Base-by-base conservation (phyloP, 805 yeast species). In the Yarrowia sp. region DNA sequence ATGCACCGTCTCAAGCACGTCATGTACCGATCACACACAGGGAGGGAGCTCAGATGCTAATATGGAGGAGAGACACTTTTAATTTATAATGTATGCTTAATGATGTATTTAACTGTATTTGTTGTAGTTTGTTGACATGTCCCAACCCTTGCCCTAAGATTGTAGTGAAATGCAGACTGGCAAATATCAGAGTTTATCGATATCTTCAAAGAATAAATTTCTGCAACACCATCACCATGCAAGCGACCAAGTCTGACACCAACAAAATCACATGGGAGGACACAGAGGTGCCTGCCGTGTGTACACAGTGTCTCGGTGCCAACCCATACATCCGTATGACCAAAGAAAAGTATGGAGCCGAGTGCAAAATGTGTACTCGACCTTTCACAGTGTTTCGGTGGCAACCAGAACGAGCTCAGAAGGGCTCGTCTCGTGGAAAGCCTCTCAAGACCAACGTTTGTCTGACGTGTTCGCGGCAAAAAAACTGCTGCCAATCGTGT, bases 401-500 rank as follows among this genome's bases (percentile, higher is more conserved):
- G 97, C 80, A 81, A 65, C 81, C 83, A 15, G 76, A 75, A 44
- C 76, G 75, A 47, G 79, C 78, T 6, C 79, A 78, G 17, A 76
- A 77, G 53, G 76, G 84, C 67, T 39, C 57, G 8, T 61, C 65
- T 5, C 57, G 65, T 11, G 57, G 55, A 47, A 45, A 48, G 33
- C 57, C 57, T 8, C 45, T 47, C n/a, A 61, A 48, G 32, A 91
- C 97, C 2, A 74, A 84, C 1, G 84, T 93, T 17, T 93, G 99
- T 76, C 73, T 77, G 39, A 85, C 92, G 0, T 93, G 99, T 77
- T 86, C 98, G 0, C 78, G 86, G 45, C 84, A 87, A 48, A 82
- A 87, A 66, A 88, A 90, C 75, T 88, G 96, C 70, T 93, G 99
- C 73, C 98, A 95, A 74, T 78, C 86, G 28, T 93, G 99, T 74